Evolutionary conservation across 768 basidiomycete genomes (phyloP).

Genomic region (Fomitopsis pulvina): DNA sequence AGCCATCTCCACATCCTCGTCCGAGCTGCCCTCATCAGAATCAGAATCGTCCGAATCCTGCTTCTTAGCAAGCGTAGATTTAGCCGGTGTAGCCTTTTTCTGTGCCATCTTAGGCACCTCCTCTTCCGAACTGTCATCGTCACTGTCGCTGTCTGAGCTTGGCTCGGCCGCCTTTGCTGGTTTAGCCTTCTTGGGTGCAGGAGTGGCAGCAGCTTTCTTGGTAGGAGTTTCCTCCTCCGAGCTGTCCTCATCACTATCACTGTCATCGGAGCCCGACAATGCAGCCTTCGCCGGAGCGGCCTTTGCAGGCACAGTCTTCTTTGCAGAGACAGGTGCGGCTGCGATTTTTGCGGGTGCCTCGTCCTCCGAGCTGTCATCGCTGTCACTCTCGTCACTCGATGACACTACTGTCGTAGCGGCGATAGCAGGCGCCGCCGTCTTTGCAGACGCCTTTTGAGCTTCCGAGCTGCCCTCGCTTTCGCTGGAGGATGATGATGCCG

Average conservation of each 20-base stretch:
- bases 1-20: constrained; percentile 56
- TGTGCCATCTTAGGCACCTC: constrained; percentile 2
- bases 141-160: constrained; percentile 23
- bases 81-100: constrained; percentile 15
- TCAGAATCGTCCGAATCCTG: constrained; percentile 4
- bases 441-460: constrained; percentile 14
- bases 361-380: constrained; percentile 12
- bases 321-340: constrained; percentile 16
- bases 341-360: constrained; percentile 17
- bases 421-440: constrained; percentile 16
- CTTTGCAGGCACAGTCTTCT: constrained; percentile 16
- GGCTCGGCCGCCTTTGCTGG: constrained; percentile 20
- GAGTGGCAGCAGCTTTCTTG: constrained; percentile 18
- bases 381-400: constrained; percentile 15
- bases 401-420: constrained; percentile 19
- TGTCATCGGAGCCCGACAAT: constrained; percentile 15
- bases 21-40: constrained; percentile 16
- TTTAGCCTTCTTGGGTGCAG: constrained; percentile 11
- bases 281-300: constrained; percentile 20
- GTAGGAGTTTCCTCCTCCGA: constrained; percentile 18
- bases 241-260: constrained; percentile 21
- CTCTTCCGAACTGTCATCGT: constrained; percentile 14
- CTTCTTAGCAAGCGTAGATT: constrained; percentile 2
- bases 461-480: constrained; percentile 14
- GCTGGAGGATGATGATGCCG: constrained; percentile 14